phyloP scores from a whole-genome alignment of 768 basidiomycete species.

The Asterophora lycoperdoides region DNA sequence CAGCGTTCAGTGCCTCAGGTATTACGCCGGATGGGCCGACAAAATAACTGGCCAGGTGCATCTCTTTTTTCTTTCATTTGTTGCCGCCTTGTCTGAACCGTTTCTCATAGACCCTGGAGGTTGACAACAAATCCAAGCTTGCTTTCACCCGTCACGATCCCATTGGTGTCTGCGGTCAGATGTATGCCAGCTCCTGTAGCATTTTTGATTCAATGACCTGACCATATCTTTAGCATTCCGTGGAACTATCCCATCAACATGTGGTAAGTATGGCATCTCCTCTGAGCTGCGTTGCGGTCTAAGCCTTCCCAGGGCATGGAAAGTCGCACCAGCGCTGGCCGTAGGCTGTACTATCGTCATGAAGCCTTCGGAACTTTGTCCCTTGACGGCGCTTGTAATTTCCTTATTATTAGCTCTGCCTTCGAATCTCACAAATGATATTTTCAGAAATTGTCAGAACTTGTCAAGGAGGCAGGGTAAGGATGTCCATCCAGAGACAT shows the following conservation, averaged over 20 bases:
- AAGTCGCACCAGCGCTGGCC: slow-evolving; percentile 89
- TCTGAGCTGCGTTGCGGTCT: neutral
- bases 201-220: neutral
- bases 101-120: slow-evolving; percentile 60
- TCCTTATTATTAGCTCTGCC: neutral
- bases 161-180: slow-evolving; percentile 93
- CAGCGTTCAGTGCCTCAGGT: slow-evolving; percentile 72
- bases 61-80: slow-evolving; percentile 5
- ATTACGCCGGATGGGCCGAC: slow-evolving; percentile 96
- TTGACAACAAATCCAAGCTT: slow-evolving; percentile 74
- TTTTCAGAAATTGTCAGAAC: slow-evolving; percentile 71
- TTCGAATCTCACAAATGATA: slow-evolving; percentile 2
- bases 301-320: slow-evolving; percentile 63
- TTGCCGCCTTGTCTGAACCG: slow-evolving; percentile 1
- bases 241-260: slow-evolving; percentile 93
- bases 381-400: slow-evolving; percentile 71
- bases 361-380: slow-evolving; percentile 89
- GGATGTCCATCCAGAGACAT: slow-evolving; percentile 7
- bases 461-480: slow-evolving; percentile 81
- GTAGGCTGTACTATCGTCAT: slow-evolving; percentile 91
- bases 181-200: slow-evolving; percentile 39
- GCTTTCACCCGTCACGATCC: slow-evolving; percentile 88
- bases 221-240: slow-evolving; percentile 55
- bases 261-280: slow-evolving; percentile 47
- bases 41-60: slow-evolving; percentile 84